Base-by-base conservation (phyloP, 2,329 filamentous ascomycete genomes). In the Myriosclerotinia duriaeana region DNA sequence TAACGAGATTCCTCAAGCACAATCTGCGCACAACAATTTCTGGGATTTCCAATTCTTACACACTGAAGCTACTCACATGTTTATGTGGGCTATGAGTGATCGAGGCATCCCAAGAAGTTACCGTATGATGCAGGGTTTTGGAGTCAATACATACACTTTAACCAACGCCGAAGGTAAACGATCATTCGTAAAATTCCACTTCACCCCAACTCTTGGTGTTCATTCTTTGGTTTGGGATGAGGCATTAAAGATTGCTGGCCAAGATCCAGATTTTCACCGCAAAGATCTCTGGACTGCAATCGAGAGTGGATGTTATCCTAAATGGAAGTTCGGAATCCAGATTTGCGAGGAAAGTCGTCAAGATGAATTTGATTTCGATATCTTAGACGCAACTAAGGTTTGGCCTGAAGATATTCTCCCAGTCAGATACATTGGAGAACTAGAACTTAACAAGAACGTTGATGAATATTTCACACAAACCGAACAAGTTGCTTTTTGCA, bases 81-180 rank as follows among this genome's bases (percentile, higher is more conserved):
- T 85, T 71, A 86, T 91, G 82, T 93, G 90, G 90, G 80, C 87
- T 40, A 91, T 92, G 87, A 89, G 86, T 11, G 91, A 93, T 75
- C 84, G 89, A 38, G 82, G 83, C 0, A 92, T 92, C 66, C 90
- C 90, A 1, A 84, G 89, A 2, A 91, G 88, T 0, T 93, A 83
- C 78, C 87, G 91, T 34, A 93, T 93, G 89, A 93, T 94, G 89
- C 89, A 94, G 71, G 91, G 91, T 0, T 94, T 93, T 66, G 90
- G 91, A 64, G 91, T 94, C 71, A 93, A 94, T 77, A 93, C 91
- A 0, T 94, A 82, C 72, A 89, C 85, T 0, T 81, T 93, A 2
- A 80, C 82, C 68, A 92, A 92, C 68, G 84, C 82, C 34, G 82
- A 89, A 70, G 89, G 89, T 30, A 84, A 90, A 75, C 83, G 88